These are phyloP conservation scores for Fusarium virguliforme DNA, from an alignment of 2,329 filamentous ascomycete species.

Conservation along the genomic window DNA sequence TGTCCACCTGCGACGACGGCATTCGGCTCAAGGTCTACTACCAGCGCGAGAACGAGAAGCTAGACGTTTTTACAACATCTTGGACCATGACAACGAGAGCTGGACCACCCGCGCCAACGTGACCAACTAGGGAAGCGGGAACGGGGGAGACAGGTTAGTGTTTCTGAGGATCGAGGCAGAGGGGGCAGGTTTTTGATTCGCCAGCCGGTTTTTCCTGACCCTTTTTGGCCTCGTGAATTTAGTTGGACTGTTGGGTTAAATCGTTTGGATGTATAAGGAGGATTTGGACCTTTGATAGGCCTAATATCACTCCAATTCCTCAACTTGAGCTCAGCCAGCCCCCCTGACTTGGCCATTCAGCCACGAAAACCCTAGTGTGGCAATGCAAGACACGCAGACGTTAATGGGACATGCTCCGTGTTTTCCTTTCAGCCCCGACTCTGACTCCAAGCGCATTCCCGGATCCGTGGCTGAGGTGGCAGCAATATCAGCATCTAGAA, in stretches of 20 bases:
- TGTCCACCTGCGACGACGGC: background rate
- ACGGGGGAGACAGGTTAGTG: background rate
- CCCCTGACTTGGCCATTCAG: too few species aligned
- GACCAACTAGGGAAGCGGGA: background rate
- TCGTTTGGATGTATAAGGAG: background rate
- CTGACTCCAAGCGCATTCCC: too few species aligned
- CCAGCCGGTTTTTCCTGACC: slow-evolving; percentile 1
- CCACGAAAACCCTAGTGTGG: too few species aligned
- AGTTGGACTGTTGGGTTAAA: background rate
- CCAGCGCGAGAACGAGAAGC: background rate
- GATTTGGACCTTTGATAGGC: background rate
- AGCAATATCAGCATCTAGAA: too few species aligned
- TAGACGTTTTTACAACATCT: slow-evolving; percentile 7
- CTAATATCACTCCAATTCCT: background rate
- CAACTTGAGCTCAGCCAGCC: background rate
- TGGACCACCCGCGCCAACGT: slow-evolving; percentile 5
- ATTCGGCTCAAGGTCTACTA: slow-evolving; percentile 13
- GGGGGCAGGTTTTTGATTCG: slow-evolving; percentile 4
- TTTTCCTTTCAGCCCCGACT: too few species aligned
- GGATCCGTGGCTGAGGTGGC: too few species aligned
- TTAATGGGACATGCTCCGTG: too few species aligned
- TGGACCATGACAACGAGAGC: background rate
- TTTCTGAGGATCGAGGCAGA: background rate
- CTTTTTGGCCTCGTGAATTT: background rate
- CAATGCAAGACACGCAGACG: too few species aligned